Conservation (phyloP, 139 green algal genomes). For the Picochlorum sp. region DNA sequence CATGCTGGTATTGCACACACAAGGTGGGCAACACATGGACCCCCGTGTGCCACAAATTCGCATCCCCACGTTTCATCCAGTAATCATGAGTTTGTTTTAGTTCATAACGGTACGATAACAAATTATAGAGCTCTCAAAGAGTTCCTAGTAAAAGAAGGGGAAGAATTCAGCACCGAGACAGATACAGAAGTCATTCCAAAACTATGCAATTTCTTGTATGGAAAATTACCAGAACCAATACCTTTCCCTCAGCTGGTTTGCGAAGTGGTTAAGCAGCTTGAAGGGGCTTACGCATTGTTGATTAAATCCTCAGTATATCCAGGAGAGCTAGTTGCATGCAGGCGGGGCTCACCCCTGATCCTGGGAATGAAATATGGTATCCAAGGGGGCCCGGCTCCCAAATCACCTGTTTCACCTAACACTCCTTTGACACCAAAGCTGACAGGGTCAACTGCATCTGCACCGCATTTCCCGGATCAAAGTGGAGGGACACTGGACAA, state of each 20-base stretch:
- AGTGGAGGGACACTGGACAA: background rate
- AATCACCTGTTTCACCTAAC: constrained; percentile 16
- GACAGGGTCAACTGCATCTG: constrained; percentile 20
- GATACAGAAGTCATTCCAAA: constrained; percentile 98
- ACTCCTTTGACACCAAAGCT: constrained; percentile 34
- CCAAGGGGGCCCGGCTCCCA: constrained; percentile 17
- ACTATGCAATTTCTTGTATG: constrained; percentile 80
- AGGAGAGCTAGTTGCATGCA: constrained; percentile 93
- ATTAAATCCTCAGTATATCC: constrained; percentile 93
- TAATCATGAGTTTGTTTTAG: constrained; percentile 80
- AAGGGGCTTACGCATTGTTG: constrained; percentile 94
- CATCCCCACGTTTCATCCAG: constrained; percentile 78
- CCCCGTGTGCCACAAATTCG: constrained; percentile 73
- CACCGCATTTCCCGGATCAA: constrained; percentile 12
- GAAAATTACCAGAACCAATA: constrained; percentile 48
- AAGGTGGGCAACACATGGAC: constrained; percentile 95
- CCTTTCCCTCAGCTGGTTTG: constrained; percentile 75
- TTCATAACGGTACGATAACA: constrained; percentile 99
- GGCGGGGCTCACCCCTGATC: constrained; percentile 87
- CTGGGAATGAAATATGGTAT: constrained; percentile 70
- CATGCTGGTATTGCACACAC: constrained; percentile 93
- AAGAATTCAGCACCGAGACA: constrained; percentile 90
- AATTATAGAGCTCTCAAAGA: constrained; percentile 90
- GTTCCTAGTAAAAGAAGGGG: constrained; percentile 82
- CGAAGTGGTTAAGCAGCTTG: constrained; percentile 93